A percentile compares a stretch with the other conserved stretches of the same genome.
Conservation (phyloP, 305 asterid genomes). For the Fraxinus albicans region DNA sequence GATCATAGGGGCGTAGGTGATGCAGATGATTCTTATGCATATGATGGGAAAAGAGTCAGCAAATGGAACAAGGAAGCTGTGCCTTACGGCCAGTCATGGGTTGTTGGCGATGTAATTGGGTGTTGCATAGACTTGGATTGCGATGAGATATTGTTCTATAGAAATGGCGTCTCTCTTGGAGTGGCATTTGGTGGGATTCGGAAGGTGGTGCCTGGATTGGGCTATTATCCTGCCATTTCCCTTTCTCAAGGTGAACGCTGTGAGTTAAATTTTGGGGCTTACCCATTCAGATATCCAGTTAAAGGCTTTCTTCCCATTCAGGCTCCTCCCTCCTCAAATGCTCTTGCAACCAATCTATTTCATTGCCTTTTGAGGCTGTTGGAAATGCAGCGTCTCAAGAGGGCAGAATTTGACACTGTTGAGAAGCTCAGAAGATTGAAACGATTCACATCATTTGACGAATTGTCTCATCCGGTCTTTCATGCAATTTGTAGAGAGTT, state of each 20-base stretch:
- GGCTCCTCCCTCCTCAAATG: constrained; percentile 55
- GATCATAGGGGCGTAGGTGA: constrained; percentile 92
- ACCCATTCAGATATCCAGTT: constrained; percentile 77
- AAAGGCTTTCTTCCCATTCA: constrained; percentile 78
- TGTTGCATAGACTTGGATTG: constrained; percentile 86
- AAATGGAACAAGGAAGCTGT: constrained; percentile 85
- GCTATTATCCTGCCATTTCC: constrained; percentile 92
- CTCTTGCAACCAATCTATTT: constrained; percentile 52
- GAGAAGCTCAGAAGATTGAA: constrained; percentile 75
- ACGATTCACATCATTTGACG: constrained; percentile 77
- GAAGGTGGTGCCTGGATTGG: constrained; percentile 94
- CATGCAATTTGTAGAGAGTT: constrained; percentile 69
- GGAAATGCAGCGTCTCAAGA: constrained; percentile 57
- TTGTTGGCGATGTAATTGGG: constrained; percentile 91
- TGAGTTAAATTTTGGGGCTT: constrained; percentile 82
- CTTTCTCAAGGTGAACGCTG: constrained; percentile 97
- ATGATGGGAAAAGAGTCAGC: constrained; percentile 84
- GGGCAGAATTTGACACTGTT: constrained; percentile 56
- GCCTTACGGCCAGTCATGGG: constrained; percentile 90
- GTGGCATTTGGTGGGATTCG: constrained; percentile 81
- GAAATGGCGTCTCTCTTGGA: constrained; percentile 92
- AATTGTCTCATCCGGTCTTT: constrained; percentile 65
- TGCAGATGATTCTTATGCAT: constrained; percentile 90
- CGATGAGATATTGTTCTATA: constrained; percentile 66
- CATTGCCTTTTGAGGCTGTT: constrained; percentile 74